phyloP scores from a whole-genome alignment of 306 rosid species.

The Trichosanthes cucumerina region DNA sequence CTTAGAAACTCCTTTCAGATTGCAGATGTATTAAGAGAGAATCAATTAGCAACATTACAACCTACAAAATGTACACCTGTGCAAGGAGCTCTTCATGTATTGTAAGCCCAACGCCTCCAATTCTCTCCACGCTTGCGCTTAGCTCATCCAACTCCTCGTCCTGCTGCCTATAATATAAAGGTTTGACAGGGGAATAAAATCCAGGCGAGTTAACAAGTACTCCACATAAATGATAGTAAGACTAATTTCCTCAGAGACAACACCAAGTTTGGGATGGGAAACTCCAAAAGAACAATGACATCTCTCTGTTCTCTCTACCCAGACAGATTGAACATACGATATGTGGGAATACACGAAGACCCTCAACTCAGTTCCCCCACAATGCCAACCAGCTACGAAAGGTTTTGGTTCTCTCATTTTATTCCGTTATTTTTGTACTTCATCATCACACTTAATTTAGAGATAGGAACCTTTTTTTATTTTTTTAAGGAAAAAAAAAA shows the following conservation, averaged over 20 bases:
- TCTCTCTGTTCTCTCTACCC: no score
- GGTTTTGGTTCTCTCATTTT: background rate
- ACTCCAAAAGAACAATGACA: background rate
- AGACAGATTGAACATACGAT: no score
- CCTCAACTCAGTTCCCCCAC: no score
- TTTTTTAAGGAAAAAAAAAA: no score
- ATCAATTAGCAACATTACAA: background rate
- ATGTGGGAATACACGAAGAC: no score
- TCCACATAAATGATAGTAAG: background rate
- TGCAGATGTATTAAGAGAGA: background rate
- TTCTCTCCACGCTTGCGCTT: constrained; percentile 80
- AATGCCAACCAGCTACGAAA: no score
- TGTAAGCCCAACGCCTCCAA: constrained; percentile 96
- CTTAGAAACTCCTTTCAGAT: background rate
- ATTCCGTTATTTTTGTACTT: background rate
- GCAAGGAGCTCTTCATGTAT: constrained; percentile 86
- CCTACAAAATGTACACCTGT: constrained; percentile 47
- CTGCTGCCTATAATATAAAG: constrained; percentile 49
- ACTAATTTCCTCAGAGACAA: background rate
- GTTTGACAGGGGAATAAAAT: constrained; percentile 17
- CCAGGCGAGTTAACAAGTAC: background rate
- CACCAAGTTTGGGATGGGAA: background rate
- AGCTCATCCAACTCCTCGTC: constrained; percentile 96
- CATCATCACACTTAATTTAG: background rate
- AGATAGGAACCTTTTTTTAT: no score